Conservation (phyloP, 2,329 filamentous ascomycete species). For the Ceratocystis albifundus region DNA sequence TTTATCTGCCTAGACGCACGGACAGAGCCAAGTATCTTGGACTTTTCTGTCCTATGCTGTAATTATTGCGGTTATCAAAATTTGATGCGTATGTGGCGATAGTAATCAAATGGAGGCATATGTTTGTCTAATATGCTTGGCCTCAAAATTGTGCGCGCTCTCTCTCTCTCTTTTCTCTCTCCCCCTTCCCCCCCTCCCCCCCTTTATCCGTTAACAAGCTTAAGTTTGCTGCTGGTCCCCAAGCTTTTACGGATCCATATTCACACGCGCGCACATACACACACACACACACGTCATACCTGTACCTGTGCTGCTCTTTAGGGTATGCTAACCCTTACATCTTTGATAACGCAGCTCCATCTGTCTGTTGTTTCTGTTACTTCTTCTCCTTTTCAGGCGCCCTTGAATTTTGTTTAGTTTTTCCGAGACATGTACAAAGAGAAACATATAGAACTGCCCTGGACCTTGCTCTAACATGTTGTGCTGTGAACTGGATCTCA, state of each 20-base stretch:
- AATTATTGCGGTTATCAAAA: background rate
- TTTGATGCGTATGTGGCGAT: background rate
- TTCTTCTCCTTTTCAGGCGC: background rate
- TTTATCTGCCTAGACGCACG: too few species aligned
- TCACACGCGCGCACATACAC: too few species aligned
- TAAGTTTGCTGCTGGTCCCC: background rate
- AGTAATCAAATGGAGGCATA: background rate
- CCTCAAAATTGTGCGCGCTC: background rate
- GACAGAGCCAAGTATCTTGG: background rate
- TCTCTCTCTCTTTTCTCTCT: too few species aligned
- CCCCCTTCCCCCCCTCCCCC: too few species aligned
- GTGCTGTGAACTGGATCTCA: background rate
- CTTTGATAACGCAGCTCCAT: too few species aligned
- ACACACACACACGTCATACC: too few species aligned
- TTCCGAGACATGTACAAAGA: background rate
- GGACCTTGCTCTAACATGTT: background rate
- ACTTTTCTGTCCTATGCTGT: background rate
- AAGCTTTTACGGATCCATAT: background rate
- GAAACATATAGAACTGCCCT: background rate
- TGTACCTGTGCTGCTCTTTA: too few species aligned
- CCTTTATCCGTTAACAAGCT: background rate
- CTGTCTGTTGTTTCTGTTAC: too few species aligned
- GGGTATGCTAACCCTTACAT: background rate
- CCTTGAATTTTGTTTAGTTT: background rate
- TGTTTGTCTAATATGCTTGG: background rate